phyloP scores from a whole-genome alignment of 2,329 filamentous ascomycete species.

The Neofusicoccum kwambonambiense region DNA sequence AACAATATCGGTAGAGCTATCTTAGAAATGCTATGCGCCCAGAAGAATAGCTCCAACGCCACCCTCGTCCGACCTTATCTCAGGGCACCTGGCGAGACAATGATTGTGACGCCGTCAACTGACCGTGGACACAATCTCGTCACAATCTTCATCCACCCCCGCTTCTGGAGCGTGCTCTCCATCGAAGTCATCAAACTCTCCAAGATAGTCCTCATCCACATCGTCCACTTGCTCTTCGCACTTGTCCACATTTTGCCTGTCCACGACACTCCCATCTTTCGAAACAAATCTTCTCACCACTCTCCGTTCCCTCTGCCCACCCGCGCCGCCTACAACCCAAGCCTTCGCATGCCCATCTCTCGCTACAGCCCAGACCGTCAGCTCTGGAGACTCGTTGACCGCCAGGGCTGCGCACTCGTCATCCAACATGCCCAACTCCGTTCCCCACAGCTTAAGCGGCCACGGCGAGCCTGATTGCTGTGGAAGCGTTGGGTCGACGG shows the following conservation, averaged over 20 bases:
- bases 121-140: background rate
- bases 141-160: background rate
- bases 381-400: constrained; percentile 45
- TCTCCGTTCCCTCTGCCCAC: constrained; percentile 7
- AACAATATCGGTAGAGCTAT: background rate
- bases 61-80: background rate
- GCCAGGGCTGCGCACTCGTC: constrained; percentile 50
- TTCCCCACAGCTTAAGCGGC: constrained; percentile 52
- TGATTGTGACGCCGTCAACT: no score
- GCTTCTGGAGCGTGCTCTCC: background rate
- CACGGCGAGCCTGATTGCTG: constrained; percentile 31
- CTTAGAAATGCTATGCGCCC: background rate
- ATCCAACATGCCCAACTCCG: constrained; percentile 47
- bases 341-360: constrained; percentile 44
- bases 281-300: constrained; percentile 24
- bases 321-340: constrained; percentile 45
- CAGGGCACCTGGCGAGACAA: background rate
- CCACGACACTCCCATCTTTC: constrained; percentile 29
- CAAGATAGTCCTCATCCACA: background rate
- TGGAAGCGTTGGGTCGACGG: constrained; percentile 15
- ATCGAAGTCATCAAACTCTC: background rate
- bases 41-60: background rate
- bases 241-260: background rate
- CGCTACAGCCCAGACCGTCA: constrained; percentile 55
- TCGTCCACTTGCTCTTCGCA: background rate